phyloP scores from a whole-genome alignment of 1,284 basidiomycete genomes.

The Entoloma clypeatum region DNA sequence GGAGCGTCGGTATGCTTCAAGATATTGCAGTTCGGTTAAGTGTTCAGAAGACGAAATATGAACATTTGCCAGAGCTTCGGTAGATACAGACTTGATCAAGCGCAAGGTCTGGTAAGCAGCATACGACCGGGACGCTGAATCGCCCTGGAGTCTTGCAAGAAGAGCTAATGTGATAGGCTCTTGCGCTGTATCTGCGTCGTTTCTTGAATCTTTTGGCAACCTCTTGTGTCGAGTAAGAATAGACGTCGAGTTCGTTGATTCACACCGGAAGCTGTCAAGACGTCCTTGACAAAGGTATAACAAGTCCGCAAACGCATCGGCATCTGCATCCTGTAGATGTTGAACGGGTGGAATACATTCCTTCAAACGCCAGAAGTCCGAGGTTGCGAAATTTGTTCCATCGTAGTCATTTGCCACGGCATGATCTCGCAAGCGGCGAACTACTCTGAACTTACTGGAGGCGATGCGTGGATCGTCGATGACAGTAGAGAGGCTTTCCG shows the following conservation, averaged over 20 bases:
- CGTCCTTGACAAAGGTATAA: conserved; percentile 57
- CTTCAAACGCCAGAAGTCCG: conserved; percentile 82
- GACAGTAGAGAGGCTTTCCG: conserved; percentile 46
- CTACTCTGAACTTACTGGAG: conserved; percentile 74
- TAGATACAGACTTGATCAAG: conserved; percentile 44
- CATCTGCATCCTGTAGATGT: conserved; percentile 58
- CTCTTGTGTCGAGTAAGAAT: conserved; percentile 39
- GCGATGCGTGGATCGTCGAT: conserved; percentile 53
- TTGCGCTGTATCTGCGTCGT: conserved; percentile 22
- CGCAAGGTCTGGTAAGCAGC: conserved; percentile 64
- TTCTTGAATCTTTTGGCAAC: conserved; percentile 9
- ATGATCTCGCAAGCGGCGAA: conserved; percentile 53
- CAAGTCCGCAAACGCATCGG: conserved; percentile 72
- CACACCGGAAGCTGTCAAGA: conserved; percentile 57
- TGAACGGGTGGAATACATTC: conserved; percentile 57
- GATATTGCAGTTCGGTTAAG: conserved; percentile 47
- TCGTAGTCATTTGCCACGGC: conserved; percentile 35
- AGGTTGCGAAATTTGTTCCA: conserved; percentile 45
- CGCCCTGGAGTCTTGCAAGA: conserved; percentile 54
- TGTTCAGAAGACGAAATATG: conserved; percentile 41
- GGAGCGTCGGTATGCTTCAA: conserved; percentile 42
- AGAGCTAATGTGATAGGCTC: conserved; percentile 52
- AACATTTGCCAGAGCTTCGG: conserved; percentile 31
- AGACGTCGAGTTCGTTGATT: conserved; percentile 37
- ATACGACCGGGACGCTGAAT: conserved; percentile 45